Evolutionary conservation across 2,329 filamentous ascomycete genomes (phyloP).

Genomic region (Celoporthe dispersa): DNA sequence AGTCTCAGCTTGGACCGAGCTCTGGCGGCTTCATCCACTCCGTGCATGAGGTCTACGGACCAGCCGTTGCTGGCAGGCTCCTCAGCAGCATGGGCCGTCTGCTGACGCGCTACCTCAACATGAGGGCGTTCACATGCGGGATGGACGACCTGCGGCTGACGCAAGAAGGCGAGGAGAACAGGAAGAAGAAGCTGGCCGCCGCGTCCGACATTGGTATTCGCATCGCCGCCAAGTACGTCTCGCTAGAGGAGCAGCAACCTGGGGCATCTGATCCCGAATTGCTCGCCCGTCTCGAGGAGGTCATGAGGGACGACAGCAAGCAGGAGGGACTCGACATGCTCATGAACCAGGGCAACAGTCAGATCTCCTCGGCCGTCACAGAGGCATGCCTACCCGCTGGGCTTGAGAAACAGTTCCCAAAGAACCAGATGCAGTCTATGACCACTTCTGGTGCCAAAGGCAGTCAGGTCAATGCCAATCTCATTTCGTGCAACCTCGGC

Average conservation of each 20-base stretch:
- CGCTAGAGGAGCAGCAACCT: constrained; percentile 68
- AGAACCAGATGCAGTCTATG: constrained; percentile 99
- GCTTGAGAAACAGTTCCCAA: constrained; percentile 89
- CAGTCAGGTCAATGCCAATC: constrained; percentile 88
- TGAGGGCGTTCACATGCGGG: constrained; percentile 95
- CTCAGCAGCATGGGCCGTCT: constrained; percentile 89
- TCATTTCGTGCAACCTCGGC: constrained; percentile 96
- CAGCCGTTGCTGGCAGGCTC: constrained; percentile 81
- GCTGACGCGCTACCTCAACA: constrained; percentile 86
- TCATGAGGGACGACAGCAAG: constrained; percentile 88
- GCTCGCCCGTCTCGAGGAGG: constrained; percentile 79
- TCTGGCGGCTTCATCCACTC: constrained; percentile 88
- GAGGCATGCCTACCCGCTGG: constrained; percentile 77
- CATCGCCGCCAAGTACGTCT: constrained; percentile 87
- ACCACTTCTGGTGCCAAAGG: constrained; percentile 96
- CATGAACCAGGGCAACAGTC: constrained; percentile 71
- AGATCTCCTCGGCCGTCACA: constrained; percentile 80
- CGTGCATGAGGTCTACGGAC: constrained; percentile 91
- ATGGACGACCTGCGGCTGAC: constrained; percentile 95
- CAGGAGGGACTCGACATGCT: constrained; percentile 88
- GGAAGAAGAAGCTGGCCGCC: constrained; percentile 69
- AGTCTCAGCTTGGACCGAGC: constrained; percentile 88
- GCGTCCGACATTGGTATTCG: constrained; percentile 74
- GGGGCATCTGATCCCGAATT: constrained; percentile 72
- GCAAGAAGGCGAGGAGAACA: constrained; percentile 71